Evolutionary conservation across 176 grass and related monocot genomes (phyloP), one percentile per base, ranked within the genome.

Genomic region (Elymus sibiricus): DNA sequence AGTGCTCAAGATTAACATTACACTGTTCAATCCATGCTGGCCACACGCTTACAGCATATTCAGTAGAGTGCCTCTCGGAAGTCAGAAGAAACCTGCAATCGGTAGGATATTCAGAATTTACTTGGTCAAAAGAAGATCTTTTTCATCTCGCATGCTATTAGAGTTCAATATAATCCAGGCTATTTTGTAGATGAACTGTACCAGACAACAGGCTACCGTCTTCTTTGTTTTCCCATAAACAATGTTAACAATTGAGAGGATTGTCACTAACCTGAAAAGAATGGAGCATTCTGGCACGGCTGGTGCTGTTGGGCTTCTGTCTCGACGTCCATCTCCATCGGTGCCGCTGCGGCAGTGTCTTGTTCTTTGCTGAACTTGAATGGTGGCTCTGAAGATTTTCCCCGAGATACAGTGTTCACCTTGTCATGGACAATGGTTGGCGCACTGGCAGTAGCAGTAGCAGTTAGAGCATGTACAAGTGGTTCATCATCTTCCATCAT

Each of bases 51-150:
- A 38, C n/a, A 81, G 1, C 9, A 59, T 26, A 3, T 70, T 51
- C 11, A 76, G 19, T 29, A 11, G 11, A 22, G 46, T 28, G 11
- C 7, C 5, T 13, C 24, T 42, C 61, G 71, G 40, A 86, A 86
- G 72, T 63, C 70, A 90, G 64, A 90, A 90, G 72, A 90, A 86
- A 78, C 83, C 83, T 90, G 78, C 72, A 72, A 28, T 85, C 79
- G 75, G 38, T 39, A 49, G 62, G 9, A 61, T 13, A 78, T n/a
- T 66, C 71, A 81, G 3, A 11, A 73, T 73, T 70, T 24, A 70
- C 1, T 77, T 37, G 16, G 22, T 22, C 38, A 77, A 76, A 8
- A 71, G 17, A 19, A 55, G 12, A 27, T 35, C 2, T 22, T 7
- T 58, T 74, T 32, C 25, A 58, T 40, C 62, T 15, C 17, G 1